Conservation (phyloP, 2,329 filamentous ascomycete genomes). For the Xylariaceae sp. region DNA sequence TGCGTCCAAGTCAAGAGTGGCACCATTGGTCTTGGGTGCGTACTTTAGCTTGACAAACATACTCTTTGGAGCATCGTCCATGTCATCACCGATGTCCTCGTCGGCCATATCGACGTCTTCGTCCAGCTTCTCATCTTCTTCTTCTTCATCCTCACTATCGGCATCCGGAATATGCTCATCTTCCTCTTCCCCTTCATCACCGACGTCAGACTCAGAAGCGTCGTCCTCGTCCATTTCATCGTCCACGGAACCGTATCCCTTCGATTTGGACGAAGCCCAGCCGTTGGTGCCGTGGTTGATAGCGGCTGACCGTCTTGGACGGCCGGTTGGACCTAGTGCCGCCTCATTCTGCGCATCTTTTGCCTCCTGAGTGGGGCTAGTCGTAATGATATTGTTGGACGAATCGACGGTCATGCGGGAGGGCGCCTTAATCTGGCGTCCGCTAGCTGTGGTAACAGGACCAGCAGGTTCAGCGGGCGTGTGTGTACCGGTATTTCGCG, state of each 20-base stretch:
- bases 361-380: slow-evolving; percentile 32
- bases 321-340: slow-evolving; percentile 41
- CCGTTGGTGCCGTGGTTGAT: slow-evolving; percentile 47
- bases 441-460: slow-evolving; percentile 71
- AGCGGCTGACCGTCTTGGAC: slow-evolving; percentile 48
- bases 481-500: slow-evolving; percentile 67
- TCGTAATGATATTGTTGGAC: slow-evolving; percentile 43
- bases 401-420: slow-evolving; percentile 60
- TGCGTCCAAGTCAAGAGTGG: slow-evolving; percentile 30
- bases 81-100: slow-evolving; percentile 43
- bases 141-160: slow-evolving; percentile 53
- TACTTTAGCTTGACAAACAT: slow-evolving; percentile 68
- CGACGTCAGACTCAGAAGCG: slow-evolving; percentile 68
- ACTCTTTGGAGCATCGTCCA: slow-evolving; percentile 47
- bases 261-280: slow-evolving; percentile 39
- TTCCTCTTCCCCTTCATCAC: slow-evolving; percentile 63
- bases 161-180: slow-evolving; percentile 61
- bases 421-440: slow-evolving; percentile 72
- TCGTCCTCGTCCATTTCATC: slow-evolving; percentile 60
- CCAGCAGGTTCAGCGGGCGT: slow-evolving; percentile 64
- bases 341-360: slow-evolving; percentile 34
- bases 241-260: slow-evolving; percentile 49
- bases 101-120: slow-evolving; percentile 49
- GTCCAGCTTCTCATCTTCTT: slow-evolving; percentile 49
- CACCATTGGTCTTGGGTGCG: slow-evolving; percentile 35